Base-by-base conservation (phyloP, 306 rosid genomes). In the Dalbergia cochinchinensis region DNA sequence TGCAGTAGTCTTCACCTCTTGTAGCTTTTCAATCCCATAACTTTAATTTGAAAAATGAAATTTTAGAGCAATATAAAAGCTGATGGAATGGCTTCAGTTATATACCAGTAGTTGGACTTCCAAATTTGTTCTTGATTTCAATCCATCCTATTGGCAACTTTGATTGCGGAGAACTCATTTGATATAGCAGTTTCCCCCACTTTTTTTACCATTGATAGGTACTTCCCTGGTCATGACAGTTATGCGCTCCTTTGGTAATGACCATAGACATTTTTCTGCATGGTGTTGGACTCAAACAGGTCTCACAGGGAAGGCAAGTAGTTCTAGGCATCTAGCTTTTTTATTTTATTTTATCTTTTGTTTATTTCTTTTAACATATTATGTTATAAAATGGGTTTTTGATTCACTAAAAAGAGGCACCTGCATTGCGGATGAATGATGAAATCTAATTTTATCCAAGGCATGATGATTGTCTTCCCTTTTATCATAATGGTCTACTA, bases 221-320 rank as follows among this genome's bases (percentile, higher is more conserved):
- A 89, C 96, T 14, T 95, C 99, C 69, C 83, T 93, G 50, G 96
- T 93, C 48, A 80, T 88, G 94, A 95, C 99, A 39, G 97, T 95
- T 77, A 83, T 89, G 57, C 94, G 94, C 74, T 95, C 99, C 18
- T 83, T 95, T 79, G 97, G 98, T 55, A 93, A 95, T 88, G 87
- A 90, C 86, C 98, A 91, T 78, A 89, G 88, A 72, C 99, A 91
- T 84, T 74, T 93, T 51, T 91, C 90, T 51, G 60, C 96, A 74
- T 88, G 89, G 96, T 93, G 99, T 86, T 91, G 88, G 88, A 79
- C 87, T 35, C 99, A 95, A 86, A 82, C 97, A 54, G 94, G 91
- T 63, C 92, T 79, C 72, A 80, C 92, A 13, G 99, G 99, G 73
- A 95, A 95, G 99, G 99, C 86, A 85, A 89, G 87, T 83, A 51